Base-by-base conservation (phyloP, 306 rosid species). In the Fagus sylvatica region DNA sequence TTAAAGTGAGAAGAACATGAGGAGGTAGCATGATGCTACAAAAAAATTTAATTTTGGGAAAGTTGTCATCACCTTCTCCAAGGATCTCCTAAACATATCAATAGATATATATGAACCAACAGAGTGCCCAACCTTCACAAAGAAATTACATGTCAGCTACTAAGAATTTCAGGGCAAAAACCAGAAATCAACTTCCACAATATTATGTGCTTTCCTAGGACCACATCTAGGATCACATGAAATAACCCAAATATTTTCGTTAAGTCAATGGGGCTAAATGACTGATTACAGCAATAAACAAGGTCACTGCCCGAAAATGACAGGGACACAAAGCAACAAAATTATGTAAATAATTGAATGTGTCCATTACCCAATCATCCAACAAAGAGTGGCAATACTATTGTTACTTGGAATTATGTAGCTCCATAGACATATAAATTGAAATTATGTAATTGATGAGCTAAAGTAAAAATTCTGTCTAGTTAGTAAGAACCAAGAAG, bases 41-140 rank as follows among this genome's bases (percentile, higher is more conserved):
- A 32, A 72, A 53, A 57, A 60, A 72, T 40, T 69, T 46, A 80
- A 5, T 32, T 10, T 46, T 3, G 15, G 51, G 15, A 46, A 69
- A 66, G 73, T 34, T 78, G 53, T 80, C 57, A 77, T 74, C 69
- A 95, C 98, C 98, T 85, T 87, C 42, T 88, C 89, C 49, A 75
- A 85, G 78, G 75, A 75, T 84, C 89, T 84, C 80, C 77, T 91
- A 59, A 86, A 82, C 79, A 83, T 67, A 78, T 95, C 97, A 56
- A 89, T 28, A 53, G 89, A 75, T 51, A 93, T 91, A 78, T 89
- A 86, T 59, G 98, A 83, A 76, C 98, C 98, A 79, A 95, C 86
- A 74, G 98, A 95, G 81, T 92, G 98, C 33, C 98, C 98, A 76
- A 92, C 88, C 98, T 95, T 79, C 66, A 62, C 74, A 80, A 53